Evolutionary conservation across 345 rosid species (phyloP), one percentile per base, ranked within the genome.

Genomic region (Abelmoschus esculentus): DNA sequence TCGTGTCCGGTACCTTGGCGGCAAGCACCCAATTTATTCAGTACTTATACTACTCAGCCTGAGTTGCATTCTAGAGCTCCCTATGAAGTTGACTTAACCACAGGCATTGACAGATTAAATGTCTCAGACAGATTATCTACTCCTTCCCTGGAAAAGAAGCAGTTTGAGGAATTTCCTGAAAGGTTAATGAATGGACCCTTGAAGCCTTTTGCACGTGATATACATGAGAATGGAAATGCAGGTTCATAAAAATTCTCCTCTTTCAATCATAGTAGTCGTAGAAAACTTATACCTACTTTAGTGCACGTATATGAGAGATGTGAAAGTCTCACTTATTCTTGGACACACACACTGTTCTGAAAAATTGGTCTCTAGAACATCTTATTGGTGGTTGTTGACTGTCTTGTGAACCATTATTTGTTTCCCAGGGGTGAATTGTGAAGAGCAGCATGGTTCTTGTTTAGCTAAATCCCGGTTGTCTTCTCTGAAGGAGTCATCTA

Each of bases 1-100:
- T 83, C 90, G 49, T 87, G 95, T 72, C 92, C 90, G 55, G 86
- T 85, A 18, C 90, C 88, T 62, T 85, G 85, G 91, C 82, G 84
- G 65, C 93, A 82, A 82, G 93, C 96, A 22, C 88, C 96, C 63
- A 82, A 72, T 73, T 70, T 85, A 59, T 85, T 85, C 76, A 82
- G 77, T 79, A 79, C 96, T 67, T 77, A 86, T 10, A 78, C 81
- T 80, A 31, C 84, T 73, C 92, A 86, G 70, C 69, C 86, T 73
- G 91, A 85, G 67, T 32, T 82, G 72, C 86, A 61, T 69, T 82
- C 83, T 69, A 81, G 83, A 76, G 65, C 67, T n/a, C 67, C 77
- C 15, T 84, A 61, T 61, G 93, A 84, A 61, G 78, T 81, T 70
- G 96, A 83, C 64, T 74, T 76, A 36, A 79, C 86, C 56, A 66